Conservation (phyloP, 169 alveolate genomes). For the Neospora caninum region DNA sequence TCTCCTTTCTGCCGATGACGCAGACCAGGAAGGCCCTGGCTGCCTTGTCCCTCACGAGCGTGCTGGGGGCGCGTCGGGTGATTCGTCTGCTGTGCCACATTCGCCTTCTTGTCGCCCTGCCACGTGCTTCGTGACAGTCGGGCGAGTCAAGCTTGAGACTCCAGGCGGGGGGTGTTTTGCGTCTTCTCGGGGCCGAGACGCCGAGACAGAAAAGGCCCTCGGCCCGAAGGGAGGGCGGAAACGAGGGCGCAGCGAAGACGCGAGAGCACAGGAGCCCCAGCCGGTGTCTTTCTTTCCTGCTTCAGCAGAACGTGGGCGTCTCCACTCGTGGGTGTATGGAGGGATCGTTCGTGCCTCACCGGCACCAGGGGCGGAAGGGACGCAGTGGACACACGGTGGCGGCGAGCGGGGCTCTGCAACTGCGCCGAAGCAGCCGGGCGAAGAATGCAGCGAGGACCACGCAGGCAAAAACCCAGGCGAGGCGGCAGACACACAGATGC, state of each 20-base stretch:
- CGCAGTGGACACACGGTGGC: too few species aligned
- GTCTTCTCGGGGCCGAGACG: background rate
- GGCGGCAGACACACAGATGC: background rate
- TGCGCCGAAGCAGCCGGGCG: too few species aligned
- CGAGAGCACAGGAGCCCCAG: background rate
- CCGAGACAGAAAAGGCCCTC: background rate
- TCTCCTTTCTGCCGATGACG: background rate
- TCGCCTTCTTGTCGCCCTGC: background rate
- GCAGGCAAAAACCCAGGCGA: background rate
- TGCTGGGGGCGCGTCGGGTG: too few species aligned
- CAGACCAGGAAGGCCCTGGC: too few species aligned
- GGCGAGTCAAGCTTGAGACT: background rate
- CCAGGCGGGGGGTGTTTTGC: background rate
- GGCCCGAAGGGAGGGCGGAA: background rate
- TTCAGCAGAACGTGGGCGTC: background rate
- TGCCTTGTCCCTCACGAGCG: too few species aligned
- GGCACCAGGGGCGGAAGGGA: too few species aligned
- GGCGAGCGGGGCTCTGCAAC: too few species aligned
- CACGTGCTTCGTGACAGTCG: background rate
- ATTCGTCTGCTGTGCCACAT: background rate
- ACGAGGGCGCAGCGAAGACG: background rate
- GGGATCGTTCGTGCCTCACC: background rate
- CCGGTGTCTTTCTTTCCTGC: background rate
- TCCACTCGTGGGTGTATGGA: background rate
- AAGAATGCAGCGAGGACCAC: too few species aligned